Conservation (phyloP, 2,329 filamentous ascomycete genomes). For the Beauveria brongniartii region DNA sequence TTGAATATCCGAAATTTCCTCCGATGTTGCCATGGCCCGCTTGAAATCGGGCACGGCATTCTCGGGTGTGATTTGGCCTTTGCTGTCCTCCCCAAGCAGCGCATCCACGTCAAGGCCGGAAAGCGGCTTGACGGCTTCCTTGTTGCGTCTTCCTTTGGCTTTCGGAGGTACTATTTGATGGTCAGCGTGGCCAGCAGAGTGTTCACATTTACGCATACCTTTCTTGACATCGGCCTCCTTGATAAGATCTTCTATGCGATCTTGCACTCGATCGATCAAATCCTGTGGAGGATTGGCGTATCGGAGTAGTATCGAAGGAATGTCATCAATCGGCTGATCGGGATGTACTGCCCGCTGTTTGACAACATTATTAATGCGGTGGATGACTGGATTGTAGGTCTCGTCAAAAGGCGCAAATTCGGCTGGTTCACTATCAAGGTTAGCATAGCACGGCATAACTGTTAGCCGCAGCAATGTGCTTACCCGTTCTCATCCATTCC, state of each 20-base stretch:
- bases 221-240: slow-evolving; percentile 74
- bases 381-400: slow-evolving; percentile 76
- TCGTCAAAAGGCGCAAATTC: slow-evolving; percentile 77
- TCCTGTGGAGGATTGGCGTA: slow-evolving; percentile 66
- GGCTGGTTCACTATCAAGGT: slow-evolving; percentile 29
- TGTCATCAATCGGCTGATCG: slow-evolving; percentile 52
- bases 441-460: slow-evolving; percentile 14
- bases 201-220: slow-evolving; percentile 35
- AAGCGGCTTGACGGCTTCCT: slow-evolving; percentile 69
- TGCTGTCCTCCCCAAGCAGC: slow-evolving; percentile 55
- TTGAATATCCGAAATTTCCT: slow-evolving; percentile 53
- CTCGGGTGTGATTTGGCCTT: slow-evolving; percentile 41
- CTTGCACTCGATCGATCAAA: slow-evolving; percentile 49
- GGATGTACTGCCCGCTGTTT: slow-evolving; percentile 73
- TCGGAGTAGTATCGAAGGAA: slow-evolving; percentile 57
- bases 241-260: slow-evolving; percentile 56
- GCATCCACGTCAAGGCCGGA: slow-evolving; percentile 83
- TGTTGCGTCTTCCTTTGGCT: slow-evolving; percentile 62
- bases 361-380: slow-evolving; percentile 80
- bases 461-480: slow-evolving; percentile 16
- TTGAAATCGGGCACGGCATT: slow-evolving; percentile 92
- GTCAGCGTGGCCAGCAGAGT: slow-evolving; percentile 14
- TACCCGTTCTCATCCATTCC: slow-evolving; percentile 69
- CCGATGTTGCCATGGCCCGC: slow-evolving; percentile 57
- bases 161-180: slow-evolving; percentile 61